phyloP scores from a whole-genome alignment of 768 basidiomycete genomes.

The Harrya chromipes region DNA sequence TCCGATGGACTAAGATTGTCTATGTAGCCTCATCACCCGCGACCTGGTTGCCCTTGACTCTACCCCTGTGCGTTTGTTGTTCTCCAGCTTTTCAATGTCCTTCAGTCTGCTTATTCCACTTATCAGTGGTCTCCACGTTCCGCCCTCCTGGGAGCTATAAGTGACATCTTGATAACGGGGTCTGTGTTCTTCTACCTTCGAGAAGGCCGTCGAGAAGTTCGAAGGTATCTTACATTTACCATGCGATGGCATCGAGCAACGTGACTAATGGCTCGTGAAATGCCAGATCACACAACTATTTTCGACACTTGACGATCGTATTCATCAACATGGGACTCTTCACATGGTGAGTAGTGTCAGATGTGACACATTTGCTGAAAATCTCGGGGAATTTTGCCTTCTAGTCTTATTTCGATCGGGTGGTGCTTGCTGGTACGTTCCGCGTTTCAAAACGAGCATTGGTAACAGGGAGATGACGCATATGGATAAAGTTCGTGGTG shows the following conservation, averaged over 20 bases:
- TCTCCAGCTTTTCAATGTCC: too few species aligned
- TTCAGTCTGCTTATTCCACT: neutral
- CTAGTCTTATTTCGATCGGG: conserved; percentile 3
- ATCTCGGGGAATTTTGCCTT: neutral
- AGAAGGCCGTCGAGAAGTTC: conserved; percentile 7
- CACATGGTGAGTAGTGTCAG: conserved; percentile 7
- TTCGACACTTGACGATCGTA: conserved; percentile 11
- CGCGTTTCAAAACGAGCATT: neutral
- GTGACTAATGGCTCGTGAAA: neutral
- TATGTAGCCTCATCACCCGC: neutral
- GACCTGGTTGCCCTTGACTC: neutral
- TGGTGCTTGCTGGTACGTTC: conserved; percentile 10
- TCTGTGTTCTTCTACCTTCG: conserved; percentile 23
- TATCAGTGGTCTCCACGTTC: conserved; percentile 16
- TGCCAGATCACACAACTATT: conserved; percentile 5
- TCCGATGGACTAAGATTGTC: neutral
- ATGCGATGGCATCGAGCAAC: too few species aligned
- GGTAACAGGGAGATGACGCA: neutral
- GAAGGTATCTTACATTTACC: neutral
- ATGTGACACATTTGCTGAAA: neutral
- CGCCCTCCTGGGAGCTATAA: conserved; percentile 26
- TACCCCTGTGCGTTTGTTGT: neutral
- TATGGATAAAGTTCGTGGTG: neutral
- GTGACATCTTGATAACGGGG: conserved; percentile 17
- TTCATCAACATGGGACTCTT: conserved; percentile 16